Evolutionary conservation across 1,284 basidiomycete genomes (phyloP).

Genomic region (Macrocybe sp.): DNA sequence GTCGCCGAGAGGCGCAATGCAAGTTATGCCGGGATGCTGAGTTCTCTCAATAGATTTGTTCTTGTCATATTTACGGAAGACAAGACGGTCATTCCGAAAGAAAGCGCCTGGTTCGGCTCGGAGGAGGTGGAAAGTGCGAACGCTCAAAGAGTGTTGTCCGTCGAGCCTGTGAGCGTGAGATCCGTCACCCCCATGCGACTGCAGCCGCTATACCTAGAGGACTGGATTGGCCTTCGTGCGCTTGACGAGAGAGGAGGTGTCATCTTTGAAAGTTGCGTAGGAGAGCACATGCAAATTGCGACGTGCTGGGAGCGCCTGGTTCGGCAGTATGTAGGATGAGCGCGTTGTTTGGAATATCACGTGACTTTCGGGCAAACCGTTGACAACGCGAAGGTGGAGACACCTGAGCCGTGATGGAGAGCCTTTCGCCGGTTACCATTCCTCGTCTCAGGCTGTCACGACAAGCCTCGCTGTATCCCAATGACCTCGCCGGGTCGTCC

Average conservation of each 20-base stretch:
- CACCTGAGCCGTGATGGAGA: slow-evolving; percentile 14
- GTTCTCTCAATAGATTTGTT: slow-evolving; percentile 54
- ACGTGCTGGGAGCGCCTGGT: slow-evolving; percentile 59
- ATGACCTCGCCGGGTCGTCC: slow-evolving; percentile 35
- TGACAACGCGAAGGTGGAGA: slow-evolving; percentile 2
- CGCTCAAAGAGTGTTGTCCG: slow-evolving; percentile 13
- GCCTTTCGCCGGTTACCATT: slow-evolving; percentile 14
- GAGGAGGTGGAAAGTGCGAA: slow-evolving; percentile 35
- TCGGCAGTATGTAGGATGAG: slow-evolving; percentile 36
- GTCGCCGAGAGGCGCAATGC: slow-evolving; percentile 42
- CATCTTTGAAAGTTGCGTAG: slow-evolving; percentile 65
- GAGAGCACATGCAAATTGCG: slow-evolving; percentile 79
- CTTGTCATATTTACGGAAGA: slow-evolving; percentile 69
- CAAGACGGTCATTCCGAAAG: slow-evolving; percentile 76
- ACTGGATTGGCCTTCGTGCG: slow-evolving; percentile 83
- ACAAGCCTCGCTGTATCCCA: slow-evolving; percentile 16
- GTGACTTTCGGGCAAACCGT: neutral
- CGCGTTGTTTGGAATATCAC: slow-evolving; percentile 5
- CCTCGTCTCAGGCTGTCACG: slow-evolving; percentile 43
- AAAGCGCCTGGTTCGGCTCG: slow-evolving; percentile 82
- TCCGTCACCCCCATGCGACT: slow-evolving; percentile 66
- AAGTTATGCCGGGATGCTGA: slow-evolving; percentile 58
- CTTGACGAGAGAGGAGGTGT: slow-evolving; percentile 73
- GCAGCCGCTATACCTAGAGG: slow-evolving; percentile 78
- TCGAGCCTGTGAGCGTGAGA: slow-evolving; percentile 13